Evolutionary conservation across 2,329 filamentous ascomycete genomes (phyloP), one percentile per base, ranked within the genome.

Genomic region (Talaromyces sp.): DNA sequence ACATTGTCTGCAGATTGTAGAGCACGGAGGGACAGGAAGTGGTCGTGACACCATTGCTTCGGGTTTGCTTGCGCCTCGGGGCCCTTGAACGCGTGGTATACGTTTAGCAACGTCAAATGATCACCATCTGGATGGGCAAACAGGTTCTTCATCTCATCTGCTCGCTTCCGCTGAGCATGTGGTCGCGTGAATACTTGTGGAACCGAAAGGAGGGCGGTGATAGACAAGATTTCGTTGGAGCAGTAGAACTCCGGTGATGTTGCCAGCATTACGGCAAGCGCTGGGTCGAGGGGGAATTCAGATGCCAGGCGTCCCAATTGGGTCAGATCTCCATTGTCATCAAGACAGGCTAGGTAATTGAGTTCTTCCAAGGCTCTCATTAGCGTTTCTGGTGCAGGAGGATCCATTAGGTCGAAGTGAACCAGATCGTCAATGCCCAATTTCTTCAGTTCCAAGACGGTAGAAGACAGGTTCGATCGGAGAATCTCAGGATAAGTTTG

Each of bases 351-450:
- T 16, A 99, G 85, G 75, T 97, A 99, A 78, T 99, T 99, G 61
- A 99, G 87, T 79, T 99, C 95, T 76, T 99, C 95, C 27, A 99
- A 81, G 3, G 95, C 95, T 68, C 96, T 88, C 94, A 99, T 99
- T 77, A 99, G 88, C 9, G 96, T 99, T 79, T 99, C 96, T 0
- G 95, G 96, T 1, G 96, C 94, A 0, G 95, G 95, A 28, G 95
- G 95, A 70, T 99, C 95, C 94, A 99, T 98, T 55, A 99, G 84
- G 74, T 99, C 96, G 72, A 99, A 99, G 78, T 99, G 95, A 10
- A 99, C 95, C 56, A 99, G 82, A 76, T 99, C 95, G 68, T 96
- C 88, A 31, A 99, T 88, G 52, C 95, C 95, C 44, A 99, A 88
- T 80, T 99, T 98, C 84, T 98, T 98, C 72, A 99, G 81, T 76